Base-by-base conservation (phyloP, 441 rosid species). In the Gossypium trilobum region DNA sequence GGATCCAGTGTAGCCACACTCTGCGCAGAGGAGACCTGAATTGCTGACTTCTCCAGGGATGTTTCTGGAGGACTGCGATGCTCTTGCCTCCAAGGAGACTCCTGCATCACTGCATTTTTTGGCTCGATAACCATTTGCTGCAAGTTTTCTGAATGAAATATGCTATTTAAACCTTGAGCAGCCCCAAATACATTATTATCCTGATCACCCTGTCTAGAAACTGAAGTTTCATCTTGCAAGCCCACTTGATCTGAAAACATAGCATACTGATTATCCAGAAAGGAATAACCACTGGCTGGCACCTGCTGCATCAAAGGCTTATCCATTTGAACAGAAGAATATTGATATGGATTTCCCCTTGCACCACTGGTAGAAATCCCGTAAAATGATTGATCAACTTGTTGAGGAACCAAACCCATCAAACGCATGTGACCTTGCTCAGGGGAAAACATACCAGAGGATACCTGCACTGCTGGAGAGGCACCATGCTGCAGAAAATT, bases 1-100 rank as follows among this genome's bases (percentile, higher is more conserved):
- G 97, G 98, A 86, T 93, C 98, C 71, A 93, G 82, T 16, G 93
- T 73, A 68, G 92, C 87, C 59, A 79, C 83, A 73, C 77, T 87
- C 81, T 86, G 88, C 4, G 86, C 78, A 57, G 86, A 72, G 42
- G 68, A 59, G 36, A 57, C 78, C 62, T 83, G 82, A 77, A 81
- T 59, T n/a, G 44, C 75, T 14, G 79, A 75, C 75, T 85, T 88
- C 76, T 82, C 84, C 63, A 56, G 79, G 23, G 89, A 71, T 27
- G 81, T 78, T 82, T 80, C 86, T 60, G 85, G 70, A 51, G 76
- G 74, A 81, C 80, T 73, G 68, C 73, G 71, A 73, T 75, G 65
- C 72, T 82, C 87, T 74, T 77, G 88, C 66, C 84, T 78, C 73
- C 72, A 78, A 57, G 22, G 71, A 65, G 80, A 80, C 78, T 86